Evolutionary conservation across 805 yeast species (phyloP).

Genomic region (Barnettozyma pratensis): DNA sequence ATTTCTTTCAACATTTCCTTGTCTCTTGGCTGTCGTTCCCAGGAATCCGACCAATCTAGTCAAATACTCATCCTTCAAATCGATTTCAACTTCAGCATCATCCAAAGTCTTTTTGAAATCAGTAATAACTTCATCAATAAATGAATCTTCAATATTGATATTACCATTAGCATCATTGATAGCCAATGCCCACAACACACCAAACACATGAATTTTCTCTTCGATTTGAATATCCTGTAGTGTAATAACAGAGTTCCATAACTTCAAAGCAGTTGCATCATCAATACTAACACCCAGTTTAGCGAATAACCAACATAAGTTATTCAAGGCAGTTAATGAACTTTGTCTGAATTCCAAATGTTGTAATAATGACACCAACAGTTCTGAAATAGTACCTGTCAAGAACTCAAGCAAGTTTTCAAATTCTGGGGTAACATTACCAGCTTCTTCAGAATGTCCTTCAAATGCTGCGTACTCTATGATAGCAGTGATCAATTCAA

Average conservation of each 20-base stretch:
- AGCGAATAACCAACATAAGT: conserved; percentile 52
- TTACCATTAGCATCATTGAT: conserved; percentile 22
- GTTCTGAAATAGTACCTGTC: conserved; percentile 25
- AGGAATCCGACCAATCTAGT: conserved; percentile 47
- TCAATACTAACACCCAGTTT: conserved; percentile 13
- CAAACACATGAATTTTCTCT: conserved; percentile 32
- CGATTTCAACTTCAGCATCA: conserved; percentile 17
- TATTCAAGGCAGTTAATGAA: conserved; percentile 64
- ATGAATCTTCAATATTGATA: conserved; percentile 20
- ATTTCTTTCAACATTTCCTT: conserved; percentile 41
- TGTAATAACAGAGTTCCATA: conserved; percentile 16
- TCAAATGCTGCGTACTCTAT: conserved; percentile 49
- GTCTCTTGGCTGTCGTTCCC: conserved; percentile 43
- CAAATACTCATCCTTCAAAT: conserved; percentile 33
- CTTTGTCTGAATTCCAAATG: conserved; percentile 48
- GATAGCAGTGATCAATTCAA: conserved; percentile 74
- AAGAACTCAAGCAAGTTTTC: conserved; percentile 16
- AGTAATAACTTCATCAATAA: conserved; percentile 21
- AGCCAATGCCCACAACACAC: conserved; percentile 41
- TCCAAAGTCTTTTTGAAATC: conserved; percentile 17
- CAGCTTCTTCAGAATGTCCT: conserved; percentile 1
- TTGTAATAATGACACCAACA: conserved; percentile 36
- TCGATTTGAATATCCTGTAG: conserved; percentile 22
- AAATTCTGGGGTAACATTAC: conserved; percentile 4
- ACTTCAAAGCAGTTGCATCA: conserved; percentile 2